Conservation (phyloP, 2,329 filamentous ascomycete species). For the Venturia effusa region DNA sequence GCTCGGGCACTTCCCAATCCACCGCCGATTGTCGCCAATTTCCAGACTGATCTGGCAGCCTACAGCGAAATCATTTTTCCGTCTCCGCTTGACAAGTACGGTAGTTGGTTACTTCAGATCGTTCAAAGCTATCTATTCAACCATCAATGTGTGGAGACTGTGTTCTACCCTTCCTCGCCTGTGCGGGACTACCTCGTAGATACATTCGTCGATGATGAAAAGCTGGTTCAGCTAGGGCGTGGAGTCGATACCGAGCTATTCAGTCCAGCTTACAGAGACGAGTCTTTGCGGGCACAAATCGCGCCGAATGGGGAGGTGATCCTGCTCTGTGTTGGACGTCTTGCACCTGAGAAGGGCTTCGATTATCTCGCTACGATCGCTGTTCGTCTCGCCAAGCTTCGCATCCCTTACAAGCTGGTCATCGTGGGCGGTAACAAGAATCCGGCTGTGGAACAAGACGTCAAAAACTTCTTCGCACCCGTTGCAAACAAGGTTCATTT, state of each 20-base stretch:
- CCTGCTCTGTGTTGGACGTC: slow-evolving; percentile 53
- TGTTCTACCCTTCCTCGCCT: slow-evolving; percentile 59
- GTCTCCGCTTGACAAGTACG: slow-evolving; percentile 47
- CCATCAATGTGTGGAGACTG: slow-evolving; percentile 49
- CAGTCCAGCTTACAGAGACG: slow-evolving; percentile 41
- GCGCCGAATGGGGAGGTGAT: slow-evolving; percentile 54
- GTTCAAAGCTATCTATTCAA: slow-evolving; percentile 59
- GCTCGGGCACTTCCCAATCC: slow-evolving; percentile 46
- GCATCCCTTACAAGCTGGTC: slow-evolving; percentile 51
- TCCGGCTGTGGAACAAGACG: slow-evolving; percentile 48
- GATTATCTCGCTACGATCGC: slow-evolving; percentile 52
- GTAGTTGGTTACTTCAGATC: slow-evolving; percentile 49
- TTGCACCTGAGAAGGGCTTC: slow-evolving; percentile 62
- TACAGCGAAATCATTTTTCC: slow-evolving; percentile 63
- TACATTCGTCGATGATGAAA: slow-evolving; percentile 44
- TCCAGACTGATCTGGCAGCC: slow-evolving; percentile 59
- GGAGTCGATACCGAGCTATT: slow-evolving; percentile 57
- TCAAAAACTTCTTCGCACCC: slow-evolving; percentile 47
- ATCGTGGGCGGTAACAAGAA: slow-evolving; percentile 61
- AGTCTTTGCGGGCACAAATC: slow-evolving; percentile 41
- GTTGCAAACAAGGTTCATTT: slow-evolving; percentile 51
- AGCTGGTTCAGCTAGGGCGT: slow-evolving; percentile 50
- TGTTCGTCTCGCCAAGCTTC: slow-evolving; percentile 41
- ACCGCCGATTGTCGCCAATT: slow-evolving; percentile 55
- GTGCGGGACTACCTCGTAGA: slow-evolving; percentile 50